Base-by-base conservation (phyloP, 176 grass and related monocot species). In the Oryza brachyantha region DNA sequence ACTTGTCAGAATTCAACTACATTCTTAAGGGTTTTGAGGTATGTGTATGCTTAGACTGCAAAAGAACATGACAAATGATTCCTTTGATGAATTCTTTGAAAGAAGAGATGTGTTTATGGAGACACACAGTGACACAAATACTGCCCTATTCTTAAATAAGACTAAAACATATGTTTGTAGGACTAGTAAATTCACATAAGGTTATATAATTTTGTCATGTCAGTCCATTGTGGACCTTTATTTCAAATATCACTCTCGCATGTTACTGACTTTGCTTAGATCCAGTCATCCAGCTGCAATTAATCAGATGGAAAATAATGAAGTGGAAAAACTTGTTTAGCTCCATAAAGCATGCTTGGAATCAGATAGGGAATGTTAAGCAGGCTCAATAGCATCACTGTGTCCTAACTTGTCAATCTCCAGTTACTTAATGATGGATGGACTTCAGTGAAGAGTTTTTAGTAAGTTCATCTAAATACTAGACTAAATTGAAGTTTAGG, bases 21-120 rank as follows among this genome's bases (percentile, higher is more conserved):
- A 93, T 91, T 80, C 86, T 99, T 27, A 95, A 93, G 84, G 73
- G 75, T 34, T 99, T 99, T 29, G 81, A 91, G 88, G 92, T 91
- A 89, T 59, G 19, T 46, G 11, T 22, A 5, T 38, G 21, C 21
- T 24, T 27, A 35, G 21, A 34, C 73, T 80, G 41, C 41, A 80
- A 61, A 84, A 74, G 22, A 74, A 32, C 41, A 27, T 3, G 38
- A 27, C 46, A 42, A 27, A 19, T 29, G 25, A 68, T 78, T 34
- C 57, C 17, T 70, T 74, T 5, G 37, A 61, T 73, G 8, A 82
- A 66, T 66, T 4, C 0, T 66, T 50, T 45, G 5, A 70, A 57
- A n/a, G n/a, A 77, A 63, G 0, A 61, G 16, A 39, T 13, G 16
- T 87, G 3, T 57, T 48, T 64, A 36, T 36, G 16, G 59, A 28